Evolutionary conservation across 2,329 filamentous ascomycete genomes (phyloP).

Genomic region (Ophiobolus disseminans): DNA sequence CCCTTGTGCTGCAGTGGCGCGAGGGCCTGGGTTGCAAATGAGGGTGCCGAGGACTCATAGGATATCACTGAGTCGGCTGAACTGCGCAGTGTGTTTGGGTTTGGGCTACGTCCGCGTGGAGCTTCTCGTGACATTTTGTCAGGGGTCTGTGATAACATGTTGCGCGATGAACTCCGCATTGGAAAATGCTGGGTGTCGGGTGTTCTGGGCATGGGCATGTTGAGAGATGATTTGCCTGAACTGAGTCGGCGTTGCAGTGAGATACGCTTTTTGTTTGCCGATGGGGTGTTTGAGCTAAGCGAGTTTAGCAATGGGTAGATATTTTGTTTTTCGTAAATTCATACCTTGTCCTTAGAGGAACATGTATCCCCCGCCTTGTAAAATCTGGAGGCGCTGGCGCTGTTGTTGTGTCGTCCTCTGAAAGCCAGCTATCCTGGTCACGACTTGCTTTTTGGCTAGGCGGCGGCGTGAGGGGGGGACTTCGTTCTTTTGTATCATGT

Average conservation of each 20-base stretch:
- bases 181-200: constrained; percentile 20
- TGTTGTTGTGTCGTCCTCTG: constrained; percentile 28
- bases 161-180: constrained; percentile 22
- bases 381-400: constrained; percentile 45
- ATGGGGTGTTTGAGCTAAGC: constrained; percentile 30
- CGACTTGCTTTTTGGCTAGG: constrained; percentile 14
- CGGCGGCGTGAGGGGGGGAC: constrained; percentile 24
- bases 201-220: constrained; percentile 24
- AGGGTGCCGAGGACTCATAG: constrained; percentile 43
- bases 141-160: background rate
- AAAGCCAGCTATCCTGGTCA: constrained; percentile 28
- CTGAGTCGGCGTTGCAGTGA: constrained; percentile 25
- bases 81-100: constrained; percentile 35
- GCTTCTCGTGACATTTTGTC: constrained; percentile 15
- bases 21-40: constrained; percentile 41
- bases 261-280: constrained; percentile 26
- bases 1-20: constrained; percentile 55
- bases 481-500: constrained; percentile 25
- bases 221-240: constrained; percentile 19
- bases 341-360: constrained; percentile 48
- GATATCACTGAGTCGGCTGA: constrained; percentile 48
- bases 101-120: constrained; percentile 24
- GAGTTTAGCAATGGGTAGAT: constrained; percentile 18
- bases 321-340: background rate
- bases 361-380: constrained; percentile 45